Evolutionary conservation across 2,329 filamentous ascomycete genomes (phyloP).

Genomic region (Monilinia laxa): DNA sequence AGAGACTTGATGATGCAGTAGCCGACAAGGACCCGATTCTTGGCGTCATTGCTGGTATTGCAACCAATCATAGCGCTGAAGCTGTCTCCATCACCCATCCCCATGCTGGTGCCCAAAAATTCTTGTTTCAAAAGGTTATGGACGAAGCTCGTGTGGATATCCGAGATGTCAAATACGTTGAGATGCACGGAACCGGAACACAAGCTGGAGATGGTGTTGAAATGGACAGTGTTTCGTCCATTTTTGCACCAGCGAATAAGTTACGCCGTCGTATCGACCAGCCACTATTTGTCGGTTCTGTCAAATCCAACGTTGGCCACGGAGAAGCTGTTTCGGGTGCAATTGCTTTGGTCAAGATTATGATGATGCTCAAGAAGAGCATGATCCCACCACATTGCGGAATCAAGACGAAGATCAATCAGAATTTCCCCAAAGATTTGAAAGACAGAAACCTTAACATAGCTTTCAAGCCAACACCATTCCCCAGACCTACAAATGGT

Average conservation of each 20-base stretch:
- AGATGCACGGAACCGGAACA: constrained; percentile 26
- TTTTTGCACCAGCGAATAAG: constrained; percentile 33
- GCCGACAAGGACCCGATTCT: constrained; percentile 57
- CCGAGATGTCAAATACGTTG: constrained; percentile 26
- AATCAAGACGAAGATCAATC: constrained; percentile 40
- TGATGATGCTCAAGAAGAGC: constrained; percentile 37
- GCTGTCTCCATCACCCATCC: constrained; percentile 22
- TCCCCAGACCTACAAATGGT: constrained; percentile 40
- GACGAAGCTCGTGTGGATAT: constrained; percentile 23
- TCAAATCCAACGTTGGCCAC: constrained; percentile 24
- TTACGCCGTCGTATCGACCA: constrained; percentile 25
- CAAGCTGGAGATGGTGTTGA: constrained; percentile 25
- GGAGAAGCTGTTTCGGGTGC: constrained; percentile 31
- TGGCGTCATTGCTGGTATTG: constrained; percentile 48
- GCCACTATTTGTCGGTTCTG: constrained; percentile 23
- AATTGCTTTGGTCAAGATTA: constrained; percentile 35
- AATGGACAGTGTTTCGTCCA: constrained; percentile 23
- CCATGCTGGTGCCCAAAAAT: constrained; percentile 24
- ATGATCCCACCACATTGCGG: constrained; percentile 34
- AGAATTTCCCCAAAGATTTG: constrained; percentile 37
- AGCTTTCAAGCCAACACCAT: constrained; percentile 28
- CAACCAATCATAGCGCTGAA: constrained; percentile 43
- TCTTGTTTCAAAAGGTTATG: constrained; percentile 24
- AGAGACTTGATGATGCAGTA: constrained; percentile 43
- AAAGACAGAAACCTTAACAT: constrained; percentile 40